phyloP scores from a whole-genome alignment of 768 basidiomycete species.

The Flagelloscypha sp. region DNA sequence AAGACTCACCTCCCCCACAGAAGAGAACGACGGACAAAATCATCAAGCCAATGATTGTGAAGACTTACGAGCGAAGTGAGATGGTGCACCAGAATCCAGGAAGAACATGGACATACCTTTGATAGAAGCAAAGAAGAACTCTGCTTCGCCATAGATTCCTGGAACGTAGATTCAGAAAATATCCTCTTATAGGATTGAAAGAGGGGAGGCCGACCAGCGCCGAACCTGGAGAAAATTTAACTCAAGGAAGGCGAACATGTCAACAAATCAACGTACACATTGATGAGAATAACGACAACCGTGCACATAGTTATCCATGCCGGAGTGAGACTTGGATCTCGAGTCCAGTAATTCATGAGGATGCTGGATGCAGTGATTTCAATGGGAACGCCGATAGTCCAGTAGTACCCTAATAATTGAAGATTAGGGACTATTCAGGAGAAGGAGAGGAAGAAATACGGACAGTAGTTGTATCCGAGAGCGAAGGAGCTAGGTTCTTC shows the following conservation, averaged over 20 bases:
- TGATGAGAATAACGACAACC: constrained; percentile 40
- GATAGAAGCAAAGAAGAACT: constrained; percentile 41
- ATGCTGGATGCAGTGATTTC: constrained; percentile 45
- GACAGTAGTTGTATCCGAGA: constrained; percentile 34
- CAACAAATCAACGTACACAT: constrained; percentile 29
- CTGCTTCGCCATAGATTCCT: constrained; percentile 39
- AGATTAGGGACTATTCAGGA: too few relatives aligned
- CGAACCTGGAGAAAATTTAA: background rate
- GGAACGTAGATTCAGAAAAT: too few relatives aligned
- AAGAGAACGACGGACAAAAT: constrained; percentile 34
- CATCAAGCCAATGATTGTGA: constrained; percentile 40
- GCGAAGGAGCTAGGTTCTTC: too few relatives aligned
- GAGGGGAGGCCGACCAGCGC: too few relatives aligned
- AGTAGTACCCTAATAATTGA: too few relatives aligned
- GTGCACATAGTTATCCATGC: constrained; percentile 48
- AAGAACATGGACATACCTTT: too few relatives aligned
- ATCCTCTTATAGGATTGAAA: too few relatives aligned
- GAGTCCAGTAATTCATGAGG: constrained; percentile 44
- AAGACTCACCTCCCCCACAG: too few relatives aligned
- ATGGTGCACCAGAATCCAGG: too few relatives aligned
- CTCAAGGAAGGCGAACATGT: background rate
- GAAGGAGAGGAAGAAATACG: too few relatives aligned
- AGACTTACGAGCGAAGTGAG: too few relatives aligned
- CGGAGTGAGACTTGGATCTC: constrained; percentile 28
- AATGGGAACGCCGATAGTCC: constrained; percentile 24